A percentile compares a stretch with the other conserved stretches of the same genome.
phyloP scores from a whole-genome alignment of 1,284 basidiomycete species.

The Farysia itapuensis region DNA sequence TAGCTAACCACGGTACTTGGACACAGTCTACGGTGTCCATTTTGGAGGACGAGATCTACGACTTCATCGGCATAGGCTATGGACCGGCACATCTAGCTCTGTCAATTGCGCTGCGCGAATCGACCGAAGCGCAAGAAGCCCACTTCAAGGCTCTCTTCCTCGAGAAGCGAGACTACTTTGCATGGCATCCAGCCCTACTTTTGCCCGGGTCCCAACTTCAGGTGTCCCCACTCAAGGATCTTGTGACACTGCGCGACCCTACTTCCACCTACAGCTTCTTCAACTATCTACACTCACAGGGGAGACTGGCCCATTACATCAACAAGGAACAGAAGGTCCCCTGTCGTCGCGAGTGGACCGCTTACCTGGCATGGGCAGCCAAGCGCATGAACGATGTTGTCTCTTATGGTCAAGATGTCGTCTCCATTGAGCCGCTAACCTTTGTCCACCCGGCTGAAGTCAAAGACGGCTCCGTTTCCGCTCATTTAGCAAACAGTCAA shows the following conservation, averaged over 20 bases:
- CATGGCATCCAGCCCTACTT: constrained; percentile 56
- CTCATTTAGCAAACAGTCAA: constrained; percentile 6
- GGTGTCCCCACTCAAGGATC: constrained; percentile 58
- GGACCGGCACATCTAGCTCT: constrained; percentile 57
- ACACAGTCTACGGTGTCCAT: constrained; percentile 2
- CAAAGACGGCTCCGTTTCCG: constrained; percentile 16
- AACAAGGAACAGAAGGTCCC: constrained; percentile 56
- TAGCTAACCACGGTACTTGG: too few relatives aligned
- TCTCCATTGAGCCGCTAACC: constrained; percentile 46
- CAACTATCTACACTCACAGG: constrained; percentile 56
- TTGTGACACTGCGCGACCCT: constrained; percentile 57
- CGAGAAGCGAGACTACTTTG: constrained; percentile 52
- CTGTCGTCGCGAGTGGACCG: constrained; percentile 57
- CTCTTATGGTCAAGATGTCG: constrained; percentile 47
- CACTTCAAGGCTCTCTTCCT: constrained; percentile 48
- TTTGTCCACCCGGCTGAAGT: constrained; percentile 13
- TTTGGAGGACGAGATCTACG: constrained; percentile 37
- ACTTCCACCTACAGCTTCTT: constrained; percentile 55
- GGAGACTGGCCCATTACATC: constrained; percentile 55
- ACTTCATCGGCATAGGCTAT: constrained; percentile 54
- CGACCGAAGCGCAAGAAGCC: constrained; percentile 31
- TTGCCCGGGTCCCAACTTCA: constrained; percentile 58
- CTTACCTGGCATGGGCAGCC: constrained; percentile 57
- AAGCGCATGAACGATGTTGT: constrained; percentile 46
- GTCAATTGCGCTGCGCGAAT: constrained; percentile 54